A percentile compares a stretch with the other conserved stretches of the same genome.
Conservation (phyloP, 371 early-diverging fungal genomes). For the Mucor irregularis region DNA sequence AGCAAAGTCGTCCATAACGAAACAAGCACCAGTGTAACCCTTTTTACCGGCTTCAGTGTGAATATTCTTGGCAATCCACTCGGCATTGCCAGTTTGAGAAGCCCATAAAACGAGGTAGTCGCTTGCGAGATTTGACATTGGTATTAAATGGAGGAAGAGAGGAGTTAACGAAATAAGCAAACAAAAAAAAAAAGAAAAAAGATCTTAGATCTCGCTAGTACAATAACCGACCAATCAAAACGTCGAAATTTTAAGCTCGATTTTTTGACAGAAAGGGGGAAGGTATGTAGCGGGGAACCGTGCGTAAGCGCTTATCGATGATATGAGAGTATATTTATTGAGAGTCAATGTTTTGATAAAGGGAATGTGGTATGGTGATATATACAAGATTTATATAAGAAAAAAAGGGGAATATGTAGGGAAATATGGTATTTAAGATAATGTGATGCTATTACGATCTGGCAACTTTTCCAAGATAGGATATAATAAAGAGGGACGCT, state of each 20-base stretch:
- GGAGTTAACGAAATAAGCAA: neutral
- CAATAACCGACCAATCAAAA: too few relatives aligned
- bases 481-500: neutral
- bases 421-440: neutral
- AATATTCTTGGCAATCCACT: slow-evolving; percentile 86
- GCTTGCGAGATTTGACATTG: slow-evolving; percentile 24
- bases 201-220: too few relatives aligned
- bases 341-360: too few relatives aligned
- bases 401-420: neutral
- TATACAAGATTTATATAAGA: neutral
- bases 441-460: neutral
- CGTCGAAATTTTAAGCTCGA: too few relatives aligned
- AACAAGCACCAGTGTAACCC: slow-evolving; percentile 66
- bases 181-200: neutral
- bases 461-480: slow-evolving; percentile 8
- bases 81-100: slow-evolving; percentile 94
- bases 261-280: too few relatives aligned
- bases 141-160: neutral
- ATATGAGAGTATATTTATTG: too few relatives aligned
- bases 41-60: slow-evolving; percentile 72
- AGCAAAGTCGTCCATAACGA: slow-evolving; percentile 72
- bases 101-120: slow-evolving; percentile 71
- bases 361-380: too few relatives aligned
- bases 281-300: too few relatives aligned
- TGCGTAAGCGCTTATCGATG: too few relatives aligned